Base-by-base conservation (phyloP, 2,329 filamentous ascomycete species). In the Didymella arachidicola region DNA sequence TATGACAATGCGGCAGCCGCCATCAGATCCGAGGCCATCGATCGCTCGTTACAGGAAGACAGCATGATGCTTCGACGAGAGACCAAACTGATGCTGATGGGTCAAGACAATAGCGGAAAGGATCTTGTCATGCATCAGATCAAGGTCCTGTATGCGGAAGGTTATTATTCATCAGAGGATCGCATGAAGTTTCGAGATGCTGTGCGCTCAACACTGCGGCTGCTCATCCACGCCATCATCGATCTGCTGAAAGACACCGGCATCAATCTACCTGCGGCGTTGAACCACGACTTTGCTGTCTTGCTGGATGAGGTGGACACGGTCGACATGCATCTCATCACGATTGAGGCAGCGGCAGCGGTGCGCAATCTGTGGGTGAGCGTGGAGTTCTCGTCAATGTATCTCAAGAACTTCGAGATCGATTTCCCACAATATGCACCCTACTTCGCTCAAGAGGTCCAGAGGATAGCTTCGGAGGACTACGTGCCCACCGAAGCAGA, bases 61-160 rank as follows among this genome's bases (percentile, higher is more conserved):
- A 73, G 72, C 6, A 71, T 68, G 27, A 65, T 60, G 29, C 66
- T 75, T 25, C 68, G 69, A 14, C 68, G 70, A 22, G 73, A 76
- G 51, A 75, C 72, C 2, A 76, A 76, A 49, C 64, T 76, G 7
- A 66, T 76, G 34, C 62, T 76, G 16, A 65, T 72, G 48, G 74
- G 74, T 38, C 58, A 64, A 19, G 27, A 47, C 18, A 68, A 69
- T 51, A 72, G 71, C 47, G 73, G 73, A 16, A 75, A 75, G 43
- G 72, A 76, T 16, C 64, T 76, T 18, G 69, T 76, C 41, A 75
- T 75, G 72, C 68, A 72, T 32, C 74, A 76, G 53, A 72, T 76
- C 62, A 75, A 75, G 36, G 70, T 72, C 22, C 58, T 75, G 7
- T 75, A 74, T 32, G 71, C 71, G n/a, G 70, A 73, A 34, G 72